Percentiles rank a stretch among this genome's conserved stretches.
These are phyloP conservation scores for Geotrichum klebahnii DNA, from an alignment of 1,139 yeast species.

Conservation along the genomic window DNA sequence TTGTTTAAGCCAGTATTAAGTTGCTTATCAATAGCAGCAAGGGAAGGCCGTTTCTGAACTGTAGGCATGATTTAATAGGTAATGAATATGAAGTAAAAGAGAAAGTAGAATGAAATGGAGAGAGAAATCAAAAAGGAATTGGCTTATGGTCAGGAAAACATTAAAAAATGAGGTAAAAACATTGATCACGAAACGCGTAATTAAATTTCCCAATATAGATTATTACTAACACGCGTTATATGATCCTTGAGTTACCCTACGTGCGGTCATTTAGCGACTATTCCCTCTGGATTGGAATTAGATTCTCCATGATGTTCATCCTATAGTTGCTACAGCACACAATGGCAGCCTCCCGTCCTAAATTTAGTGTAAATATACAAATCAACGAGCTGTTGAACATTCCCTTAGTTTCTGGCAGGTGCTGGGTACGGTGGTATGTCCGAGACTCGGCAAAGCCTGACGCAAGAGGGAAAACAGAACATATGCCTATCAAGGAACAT, in stretches of 20 bases:
- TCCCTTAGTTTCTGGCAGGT: conserved; percentile 71
- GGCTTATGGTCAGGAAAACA: not conserved
- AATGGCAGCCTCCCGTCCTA: conserved; percentile 37
- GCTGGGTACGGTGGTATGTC: conserved; percentile 60
- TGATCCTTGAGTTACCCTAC: not conserved
- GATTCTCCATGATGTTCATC: too few relatives aligned
- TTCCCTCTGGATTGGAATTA: too few relatives aligned
- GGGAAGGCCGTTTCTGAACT: conserved; percentile 12
- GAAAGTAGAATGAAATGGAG: not conserved
- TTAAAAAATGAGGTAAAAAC: not conserved
- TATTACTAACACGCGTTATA: too few relatives aligned
- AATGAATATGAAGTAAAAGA: not conserved
- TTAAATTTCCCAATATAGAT: conserved; percentile 5
- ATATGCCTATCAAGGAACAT: conserved; percentile 47
- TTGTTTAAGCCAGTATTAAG: not conserved
- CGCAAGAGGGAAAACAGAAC: conserved; percentile 46
- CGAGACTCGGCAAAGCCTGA: conserved; percentile 45
- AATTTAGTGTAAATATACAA: conserved; percentile 56
- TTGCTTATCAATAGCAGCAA: conserved; percentile 1
- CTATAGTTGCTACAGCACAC: not conserved
- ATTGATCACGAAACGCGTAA: conserved; percentile 3
- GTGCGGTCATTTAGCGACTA: too few relatives aligned
- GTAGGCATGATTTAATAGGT: conserved; percentile 7
- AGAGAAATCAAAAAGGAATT: not conserved
- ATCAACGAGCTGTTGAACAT: conserved; percentile 72